Evolutionary conservation across 2,329 filamentous ascomycete genomes (phyloP).

Genomic region (Curvularia verruculosa): DNA sequence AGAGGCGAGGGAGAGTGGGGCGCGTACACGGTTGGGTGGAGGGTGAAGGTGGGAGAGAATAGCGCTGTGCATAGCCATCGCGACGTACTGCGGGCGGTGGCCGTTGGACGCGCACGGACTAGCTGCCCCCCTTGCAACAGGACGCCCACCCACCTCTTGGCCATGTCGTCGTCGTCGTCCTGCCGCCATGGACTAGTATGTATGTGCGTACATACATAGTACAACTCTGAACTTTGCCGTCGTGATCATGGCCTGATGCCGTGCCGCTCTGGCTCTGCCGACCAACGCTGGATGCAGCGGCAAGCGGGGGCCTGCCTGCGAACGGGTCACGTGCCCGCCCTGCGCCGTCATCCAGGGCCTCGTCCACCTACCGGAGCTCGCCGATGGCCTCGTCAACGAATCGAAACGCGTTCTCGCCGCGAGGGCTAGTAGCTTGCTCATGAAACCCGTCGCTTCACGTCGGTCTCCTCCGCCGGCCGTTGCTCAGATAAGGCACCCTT

Average conservation of each 20-base stretch:
- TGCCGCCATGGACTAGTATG: too few species aligned
- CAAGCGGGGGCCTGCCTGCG: conserved; percentile 14
- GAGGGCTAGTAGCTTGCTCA: conserved; percentile 29
- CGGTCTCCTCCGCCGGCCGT: conserved; percentile 41
- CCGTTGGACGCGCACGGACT: conserved; percentile 13
- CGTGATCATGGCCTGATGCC: conserved; percentile 32
- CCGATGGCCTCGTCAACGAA: conserved; percentile 43
- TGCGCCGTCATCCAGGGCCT: conserved; percentile 26
- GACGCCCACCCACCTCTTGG: neutral
- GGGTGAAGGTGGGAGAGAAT: conserved; percentile 10
- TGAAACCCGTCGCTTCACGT: conserved; percentile 33
- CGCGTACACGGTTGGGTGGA: conserved; percentile 8
- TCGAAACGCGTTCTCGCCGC: conserved; percentile 30
- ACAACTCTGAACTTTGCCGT: neutral
- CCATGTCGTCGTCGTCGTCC: neutral
- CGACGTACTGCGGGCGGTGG: conserved; percentile 15
- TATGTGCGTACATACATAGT: too few species aligned
- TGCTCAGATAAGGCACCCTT: conserved; percentile 38
- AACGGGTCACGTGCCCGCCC: conserved; percentile 32
- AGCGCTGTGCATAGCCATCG: conserved; percentile 11
- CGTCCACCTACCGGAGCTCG: conserved; percentile 39
- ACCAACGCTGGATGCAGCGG: conserved; percentile 15
- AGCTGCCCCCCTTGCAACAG: conserved; percentile 1
- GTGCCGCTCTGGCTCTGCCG: conserved; percentile 21
- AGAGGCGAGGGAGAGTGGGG: conserved; percentile 24